phyloP scores from a whole-genome alignment of 192 early-diverging fungal genomes.

The Gaertneriomyces sp. region DNA sequence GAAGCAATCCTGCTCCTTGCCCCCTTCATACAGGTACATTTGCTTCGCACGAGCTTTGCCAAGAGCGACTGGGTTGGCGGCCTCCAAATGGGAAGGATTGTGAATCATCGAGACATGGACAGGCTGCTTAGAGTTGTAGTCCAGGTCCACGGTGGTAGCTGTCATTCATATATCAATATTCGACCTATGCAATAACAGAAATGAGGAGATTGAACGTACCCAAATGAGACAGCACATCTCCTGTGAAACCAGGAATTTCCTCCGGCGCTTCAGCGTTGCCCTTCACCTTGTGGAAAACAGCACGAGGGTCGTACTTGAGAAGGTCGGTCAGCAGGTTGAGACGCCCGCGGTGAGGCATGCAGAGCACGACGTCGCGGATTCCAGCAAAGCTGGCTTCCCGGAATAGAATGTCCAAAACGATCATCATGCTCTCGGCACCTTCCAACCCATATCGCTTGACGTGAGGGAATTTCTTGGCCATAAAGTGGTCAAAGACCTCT shows the following conservation, averaged over 20 bases:
- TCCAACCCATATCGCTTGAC: slow-evolving; percentile 96
- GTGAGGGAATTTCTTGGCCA: slow-evolving; percentile 94
- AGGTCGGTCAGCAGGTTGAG: slow-evolving; percentile 90
- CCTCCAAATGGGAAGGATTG: slow-evolving; percentile 96
- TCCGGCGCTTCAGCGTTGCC: slow-evolving; percentile 88
- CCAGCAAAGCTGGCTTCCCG: slow-evolving; percentile 72
- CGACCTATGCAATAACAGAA: background rate
- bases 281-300: slow-evolving; percentile 91
- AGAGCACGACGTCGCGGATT: slow-evolving; percentile 77
- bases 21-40: slow-evolving; percentile 69
- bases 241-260: slow-evolving; percentile 64
- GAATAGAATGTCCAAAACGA: slow-evolving; percentile 34
- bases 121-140: slow-evolving; percentile 53
- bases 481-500: slow-evolving; percentile 94
- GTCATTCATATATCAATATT: slow-evolving; percentile 1
- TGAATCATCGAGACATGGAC: slow-evolving; percentile 87
- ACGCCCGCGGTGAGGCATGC: slow-evolving; percentile 97
- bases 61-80: slow-evolving; percentile 92
- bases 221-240: slow-evolving; percentile 90
- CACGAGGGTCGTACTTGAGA: slow-evolving; percentile 72
- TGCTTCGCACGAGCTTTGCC: slow-evolving; percentile 95
- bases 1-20: slow-evolving; percentile 66
- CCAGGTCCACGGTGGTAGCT: slow-evolving; percentile 73
- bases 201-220: slow-evolving; percentile 26
- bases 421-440: slow-evolving; percentile 95